Base-by-base conservation (phyloP, 2,329 filamentous ascomycete genomes). In the Nigrospora sphaerica region DNA sequence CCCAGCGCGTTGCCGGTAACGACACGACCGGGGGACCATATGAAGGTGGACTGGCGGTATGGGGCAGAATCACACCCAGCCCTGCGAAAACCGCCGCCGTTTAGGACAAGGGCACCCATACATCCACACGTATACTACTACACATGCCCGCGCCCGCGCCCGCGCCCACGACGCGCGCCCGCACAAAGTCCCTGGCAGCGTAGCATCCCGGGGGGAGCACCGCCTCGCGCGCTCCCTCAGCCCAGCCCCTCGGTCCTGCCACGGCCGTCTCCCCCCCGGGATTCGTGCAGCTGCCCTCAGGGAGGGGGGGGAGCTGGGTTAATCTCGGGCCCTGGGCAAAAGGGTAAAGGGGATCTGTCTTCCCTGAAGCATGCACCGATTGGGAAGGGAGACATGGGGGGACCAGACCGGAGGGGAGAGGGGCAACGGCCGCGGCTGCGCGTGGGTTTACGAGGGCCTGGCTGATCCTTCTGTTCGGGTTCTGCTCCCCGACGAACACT, bases 341-440 rank as follows among this genome's bases (percentile, higher is more conserved):
- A 33, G 16, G 34, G 14, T n/a, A 17, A 17, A 36, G 41, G 32
- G 34, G 41, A 12, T 42, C 42, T n/a, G 33, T 19, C 33, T 44
- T 35, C 42, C 42, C 42, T 44, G 42, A 44, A 44, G 42, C 33
- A 36, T 17, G 40, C 12, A 31, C 42, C 13, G 18, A 37, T 44
- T 34, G 35, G 42, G 42, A 35, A 44, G 42, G 42, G 23, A 28
- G 23, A 28, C 23, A 28, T 28, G 23, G 23, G 23, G 23, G 23
- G 5, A 28, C 23, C 23, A 6, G 7, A 9, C n/a, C 23, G 23
- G 23, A 28, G 23, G 10, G 23, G 23, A 9, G 23, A 10, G 4
- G 23, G 23, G n/a, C n/a, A n/a, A n/a, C 23, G 6, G 23, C 23
- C 19, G 19, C 19, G 19, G 4, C 19, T 9, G 10, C 23, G 23